These are phyloP conservation scores for Clonostachys rosea DNA, from an alignment of 2,329 filamentous ascomycete genomes.

Conservation along the genomic window DNA sequence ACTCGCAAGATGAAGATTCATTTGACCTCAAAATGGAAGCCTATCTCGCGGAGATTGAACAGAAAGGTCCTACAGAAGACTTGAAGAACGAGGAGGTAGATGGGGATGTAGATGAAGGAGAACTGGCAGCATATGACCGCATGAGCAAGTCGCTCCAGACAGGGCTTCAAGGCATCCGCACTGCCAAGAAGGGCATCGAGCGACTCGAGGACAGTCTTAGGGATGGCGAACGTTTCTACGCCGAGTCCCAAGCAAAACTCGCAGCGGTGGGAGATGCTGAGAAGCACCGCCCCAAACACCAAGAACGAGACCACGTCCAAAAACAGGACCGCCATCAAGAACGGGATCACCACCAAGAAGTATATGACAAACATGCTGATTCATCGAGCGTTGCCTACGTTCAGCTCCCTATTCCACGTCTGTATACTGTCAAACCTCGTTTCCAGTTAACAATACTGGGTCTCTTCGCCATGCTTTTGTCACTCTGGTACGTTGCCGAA, in stretches of 20 bases:
- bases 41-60: neutral
- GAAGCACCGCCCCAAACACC: neutral
- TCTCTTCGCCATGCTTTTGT: slow-evolving; percentile 32
- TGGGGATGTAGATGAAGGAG: slow-evolving; percentile 17
- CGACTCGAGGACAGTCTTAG: slow-evolving; percentile 46
- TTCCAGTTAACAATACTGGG: slow-evolving; percentile 46
- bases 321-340: no score
- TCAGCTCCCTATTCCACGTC: slow-evolving; percentile 36
- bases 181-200: slow-evolving; percentile 53
- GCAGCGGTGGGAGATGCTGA: slow-evolving; percentile 4
- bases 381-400: slow-evolving; percentile 22
- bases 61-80: no score
- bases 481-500: slow-evolving; percentile 52
- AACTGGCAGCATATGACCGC: slow-evolving; percentile 38
- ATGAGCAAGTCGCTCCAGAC: slow-evolving; percentile 49
- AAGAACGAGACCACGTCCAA: neutral
- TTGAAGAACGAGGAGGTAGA: neutral
- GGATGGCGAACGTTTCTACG: neutral
- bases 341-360: neutral
- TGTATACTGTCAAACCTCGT: slow-evolving; percentile 36
- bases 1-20: slow-evolving; percentile 11
- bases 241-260: slow-evolving; percentile 2
- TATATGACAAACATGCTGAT: neutral
- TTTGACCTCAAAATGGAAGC: slow-evolving; percentile 10
- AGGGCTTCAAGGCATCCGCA: slow-evolving; percentile 46